Percentiles rank a stretch among this genome's conserved stretches.
Conservation (phyloP, 352 stramenopile genomes). For the Blastocystis sp. region DNA sequence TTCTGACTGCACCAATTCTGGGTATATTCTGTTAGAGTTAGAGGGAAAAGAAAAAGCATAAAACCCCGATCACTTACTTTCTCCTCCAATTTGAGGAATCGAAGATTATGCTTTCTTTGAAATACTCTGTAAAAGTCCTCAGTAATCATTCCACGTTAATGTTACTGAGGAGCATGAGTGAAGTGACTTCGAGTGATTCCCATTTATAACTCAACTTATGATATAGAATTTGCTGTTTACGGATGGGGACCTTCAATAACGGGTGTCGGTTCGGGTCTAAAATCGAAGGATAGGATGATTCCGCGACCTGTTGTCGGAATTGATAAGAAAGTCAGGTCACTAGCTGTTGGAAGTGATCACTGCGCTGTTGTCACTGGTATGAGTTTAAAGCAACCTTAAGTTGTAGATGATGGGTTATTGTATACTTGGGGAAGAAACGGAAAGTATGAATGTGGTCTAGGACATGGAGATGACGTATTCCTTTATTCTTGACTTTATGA, state of each 20-base stretch:
- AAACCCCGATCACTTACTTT: no score
- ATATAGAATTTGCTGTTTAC: conserved; percentile 44
- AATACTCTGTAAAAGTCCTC: not conserved
- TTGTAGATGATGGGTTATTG: conserved; percentile 18
- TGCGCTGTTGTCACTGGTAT: conserved; percentile 23
- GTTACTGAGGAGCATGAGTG: not conserved
- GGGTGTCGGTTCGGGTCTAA: not conserved
- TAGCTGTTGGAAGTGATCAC: conserved; percentile 2
- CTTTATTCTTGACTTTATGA: not conserved
- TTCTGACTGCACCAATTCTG: no score
- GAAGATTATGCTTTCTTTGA: not conserved
- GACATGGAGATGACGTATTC: conserved; percentile 4
- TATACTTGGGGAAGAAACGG: conserved; percentile 50
- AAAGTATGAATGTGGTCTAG: conserved; percentile 23
- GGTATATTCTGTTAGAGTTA: no score
- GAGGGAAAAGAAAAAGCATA: no score
- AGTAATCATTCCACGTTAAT: not conserved
- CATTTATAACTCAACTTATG: not conserved
- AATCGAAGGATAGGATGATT: not conserved
- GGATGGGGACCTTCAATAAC: conserved; percentile 2
- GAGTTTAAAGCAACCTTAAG: not conserved
- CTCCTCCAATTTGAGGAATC: no score
- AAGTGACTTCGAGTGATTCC: not conserved
- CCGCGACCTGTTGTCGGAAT: conserved; percentile 19
- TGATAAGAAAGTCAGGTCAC: not conserved